Conservation (phyloP, 805 yeast genomes). For the Teunomyces tritomae region DNA sequence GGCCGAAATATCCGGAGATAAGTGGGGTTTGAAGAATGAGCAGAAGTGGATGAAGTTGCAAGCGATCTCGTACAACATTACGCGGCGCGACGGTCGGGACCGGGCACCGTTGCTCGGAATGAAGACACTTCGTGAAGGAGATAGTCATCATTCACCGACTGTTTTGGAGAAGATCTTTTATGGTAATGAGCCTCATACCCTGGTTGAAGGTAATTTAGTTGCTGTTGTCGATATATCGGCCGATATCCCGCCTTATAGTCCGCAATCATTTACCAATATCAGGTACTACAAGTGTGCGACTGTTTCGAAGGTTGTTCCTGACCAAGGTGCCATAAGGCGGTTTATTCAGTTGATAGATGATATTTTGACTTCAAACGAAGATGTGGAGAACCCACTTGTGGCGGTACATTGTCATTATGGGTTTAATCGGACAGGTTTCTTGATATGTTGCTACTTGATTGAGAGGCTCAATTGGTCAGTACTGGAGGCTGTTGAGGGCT, state of each 20-base stretch:
- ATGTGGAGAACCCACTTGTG: constrained; percentile 34
- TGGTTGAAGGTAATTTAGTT: constrained; percentile 37
- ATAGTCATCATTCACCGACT: constrained; percentile 56
- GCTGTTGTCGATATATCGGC: constrained; percentile 71
- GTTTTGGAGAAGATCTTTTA: constrained; percentile 47
- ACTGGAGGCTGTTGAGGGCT: constrained; percentile 60
- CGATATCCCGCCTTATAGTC: constrained; percentile 69
- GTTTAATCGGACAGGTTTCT: constrained; percentile 73
- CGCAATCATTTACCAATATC: constrained; percentile 50
- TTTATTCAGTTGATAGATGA: constrained; percentile 55
- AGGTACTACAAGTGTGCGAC: constrained; percentile 71
- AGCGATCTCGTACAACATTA: constrained; percentile 47
- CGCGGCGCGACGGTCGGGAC: constrained; percentile 27
- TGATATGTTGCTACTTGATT: constrained; percentile 66
- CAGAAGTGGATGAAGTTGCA: constrained; percentile 63
- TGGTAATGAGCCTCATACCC: constrained; percentile 24
- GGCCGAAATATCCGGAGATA: constrained; percentile 62
- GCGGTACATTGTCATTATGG: constrained; percentile 84
- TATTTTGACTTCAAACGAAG: constrained; percentile 27
- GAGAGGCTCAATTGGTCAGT: constrained; percentile 60
- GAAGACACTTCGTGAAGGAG: constrained; percentile 72
- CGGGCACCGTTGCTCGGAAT: constrained; percentile 59
- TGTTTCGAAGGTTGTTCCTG: constrained; percentile 75
- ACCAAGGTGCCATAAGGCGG: constrained; percentile 52
- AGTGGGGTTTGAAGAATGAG: constrained; percentile 79